Conservation (phyloP, 257 asterid genomes). For the Capsicum baccatum region DNA sequence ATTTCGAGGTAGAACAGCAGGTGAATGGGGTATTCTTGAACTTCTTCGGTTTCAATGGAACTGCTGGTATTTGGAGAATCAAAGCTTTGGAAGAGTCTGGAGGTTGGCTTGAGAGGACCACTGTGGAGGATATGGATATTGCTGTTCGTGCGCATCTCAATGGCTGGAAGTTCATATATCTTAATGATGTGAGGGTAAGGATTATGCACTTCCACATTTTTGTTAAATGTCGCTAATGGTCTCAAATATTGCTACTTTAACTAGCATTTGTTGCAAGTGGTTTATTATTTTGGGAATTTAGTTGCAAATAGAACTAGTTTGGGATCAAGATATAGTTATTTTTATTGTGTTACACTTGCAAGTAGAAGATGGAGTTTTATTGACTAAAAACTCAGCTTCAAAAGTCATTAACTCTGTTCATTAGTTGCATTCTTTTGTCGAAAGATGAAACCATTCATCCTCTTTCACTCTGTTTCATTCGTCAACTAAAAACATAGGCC, state of each 20-base stretch:
- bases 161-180: conserved; percentile 72
- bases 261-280: not conserved
- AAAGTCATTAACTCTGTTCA: not conserved
- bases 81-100: conserved; percentile 74
- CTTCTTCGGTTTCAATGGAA: conserved; percentile 76
- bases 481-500: not conserved
- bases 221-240: not conserved
- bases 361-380: not conserved
- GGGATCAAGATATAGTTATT: not conserved
- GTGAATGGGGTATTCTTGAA: conserved; percentile 76
- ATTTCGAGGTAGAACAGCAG: conserved; percentile 83
- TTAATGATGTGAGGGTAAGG: conserved; percentile 69
- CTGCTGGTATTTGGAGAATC: conserved; percentile 83
- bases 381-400: not conserved
- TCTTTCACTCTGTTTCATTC: not conserved
- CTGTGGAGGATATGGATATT: conserved; percentile 77
- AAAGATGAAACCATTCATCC: not conserved
- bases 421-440: conserved; percentile 2
- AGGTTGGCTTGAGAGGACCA: conserved; percentile 80
- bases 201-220: not conserved
- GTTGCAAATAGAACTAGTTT: not conserved
- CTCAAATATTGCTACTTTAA: not conserved
- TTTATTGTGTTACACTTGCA: not conserved
- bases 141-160: conserved; percentile 75
- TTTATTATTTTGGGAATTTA: not conserved